Base-by-base conservation (phyloP, 2,329 filamentous ascomycete genomes). In the Diaporthe citri region DNA sequence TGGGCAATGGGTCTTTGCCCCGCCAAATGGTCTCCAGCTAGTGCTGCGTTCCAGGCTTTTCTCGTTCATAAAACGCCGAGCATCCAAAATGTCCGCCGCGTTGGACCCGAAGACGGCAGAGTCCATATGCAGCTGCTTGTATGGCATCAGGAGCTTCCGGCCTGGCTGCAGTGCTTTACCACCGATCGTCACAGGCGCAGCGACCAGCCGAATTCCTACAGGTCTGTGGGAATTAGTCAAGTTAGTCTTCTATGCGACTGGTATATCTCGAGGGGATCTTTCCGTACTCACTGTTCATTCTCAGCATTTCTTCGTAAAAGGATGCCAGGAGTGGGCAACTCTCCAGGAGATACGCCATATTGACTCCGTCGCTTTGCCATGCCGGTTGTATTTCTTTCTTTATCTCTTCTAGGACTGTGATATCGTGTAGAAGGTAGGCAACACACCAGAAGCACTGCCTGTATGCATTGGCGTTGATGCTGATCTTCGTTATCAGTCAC, bases 1-100 rank as follows among this genome's bases (percentile, higher is more conserved):
- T 0, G 62, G 62, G 7, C 64, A 74, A 20, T 62, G 43, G 3
- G 52, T 74, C 1, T 60, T 46, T 3, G 51, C 72, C 0, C 72
- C 72, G 5, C 72, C 62, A 46, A 74, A 74, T 4, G 72, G 72
- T 22, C 72, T 41, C 72, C 72, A 74, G 25, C 62, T 70, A 9
- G 72, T 70, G 62, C 64, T 74, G 17, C 72, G 62, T 22, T 52
- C 41, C 39, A 74, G 10, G 10, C 15, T 62, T 17, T 52, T 41
- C 20, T 60, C 36, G 8, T 52, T 55, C 34, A 62, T 41, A 12
- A 73, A 73, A 25, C 60, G 59, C 6, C 48, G 48, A 4, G 71
- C 34, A 48, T 67, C 41, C 41, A 73, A 73, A 0, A 3, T 25
- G 39, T 13, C 34, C 13, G 20, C 34, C 13, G 20, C 60, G 13